Conservation (phyloP, 768 basidiomycete species). For the Boletellus sp. region DNA sequence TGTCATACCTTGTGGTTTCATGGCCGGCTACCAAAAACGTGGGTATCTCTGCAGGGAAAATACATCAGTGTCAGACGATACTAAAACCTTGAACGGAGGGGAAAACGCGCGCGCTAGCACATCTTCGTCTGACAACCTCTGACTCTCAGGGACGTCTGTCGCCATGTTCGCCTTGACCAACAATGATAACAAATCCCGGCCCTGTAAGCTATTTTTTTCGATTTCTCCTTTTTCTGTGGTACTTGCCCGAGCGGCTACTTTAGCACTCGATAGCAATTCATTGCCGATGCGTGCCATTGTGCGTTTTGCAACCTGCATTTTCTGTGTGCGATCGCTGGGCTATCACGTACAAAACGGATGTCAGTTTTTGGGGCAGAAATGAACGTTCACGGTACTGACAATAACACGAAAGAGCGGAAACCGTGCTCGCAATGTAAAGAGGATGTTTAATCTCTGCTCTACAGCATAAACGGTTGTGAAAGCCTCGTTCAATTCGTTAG, state of each 20-base stretch:
- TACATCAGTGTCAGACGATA: not conserved
- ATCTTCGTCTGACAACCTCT: slow-evolving; percentile 59
- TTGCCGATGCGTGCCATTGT: not conserved
- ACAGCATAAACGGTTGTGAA: not conserved
- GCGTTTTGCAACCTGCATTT: not conserved
- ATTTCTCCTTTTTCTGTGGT: slow-evolving; percentile 28
- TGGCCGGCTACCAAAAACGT: slow-evolving; percentile 1
- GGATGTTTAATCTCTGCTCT: not conserved
- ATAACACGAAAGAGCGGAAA: not conserved
- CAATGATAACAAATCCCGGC: slow-evolving; percentile 56
- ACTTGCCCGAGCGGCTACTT: slow-evolving; percentile 18
- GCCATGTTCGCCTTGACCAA: slow-evolving; percentile 27
- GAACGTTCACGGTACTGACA: not conserved
- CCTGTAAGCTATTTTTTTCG: slow-evolving; percentile 31
- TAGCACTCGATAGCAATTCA: not conserved
- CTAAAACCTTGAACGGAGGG: too few relatives aligned
- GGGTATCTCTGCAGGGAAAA: not conserved
- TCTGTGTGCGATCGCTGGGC: not conserved
- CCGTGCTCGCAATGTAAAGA: not conserved
- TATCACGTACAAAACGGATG: not conserved
- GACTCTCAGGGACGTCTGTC: slow-evolving; percentile 50
- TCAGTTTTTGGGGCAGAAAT: too few relatives aligned
- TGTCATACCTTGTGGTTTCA: not conserved
- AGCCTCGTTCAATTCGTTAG: not conserved
- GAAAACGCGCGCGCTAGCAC: slow-evolving; percentile 47